Evolutionary conservation across 768 basidiomycete species (phyloP).

Genomic region (Royoungia palumana): DNA sequence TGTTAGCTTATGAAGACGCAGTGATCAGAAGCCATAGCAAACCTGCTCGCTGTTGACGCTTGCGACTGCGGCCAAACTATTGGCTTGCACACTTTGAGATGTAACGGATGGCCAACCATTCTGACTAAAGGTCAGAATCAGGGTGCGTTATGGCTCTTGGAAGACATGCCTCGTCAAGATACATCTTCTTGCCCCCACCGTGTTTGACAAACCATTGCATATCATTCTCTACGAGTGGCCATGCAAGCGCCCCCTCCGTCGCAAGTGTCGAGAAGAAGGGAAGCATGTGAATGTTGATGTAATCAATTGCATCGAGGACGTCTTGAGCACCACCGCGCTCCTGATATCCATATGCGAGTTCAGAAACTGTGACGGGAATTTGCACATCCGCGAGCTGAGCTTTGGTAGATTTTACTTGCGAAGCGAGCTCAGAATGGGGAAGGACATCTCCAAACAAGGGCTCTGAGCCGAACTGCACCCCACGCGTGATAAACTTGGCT

Average conservation of each 20-base stretch:
- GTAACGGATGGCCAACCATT: constrained; percentile 77
- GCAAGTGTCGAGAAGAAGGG: constrained; percentile 52
- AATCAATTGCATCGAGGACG: constrained; percentile 58
- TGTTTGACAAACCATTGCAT: constrained; percentile 66
- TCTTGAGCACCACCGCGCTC: constrained; percentile 48
- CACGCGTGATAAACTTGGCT: constrained; percentile 63
- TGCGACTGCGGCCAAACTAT: constrained; percentile 58
- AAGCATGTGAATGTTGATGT: constrained; percentile 66
- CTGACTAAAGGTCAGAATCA: constrained; percentile 33
- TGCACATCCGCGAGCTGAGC: constrained; percentile 45
- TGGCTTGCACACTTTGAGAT: constrained; percentile 59
- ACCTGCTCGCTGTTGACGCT: constrained; percentile 62
- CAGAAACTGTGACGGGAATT: constrained; percentile 70
- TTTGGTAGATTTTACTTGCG: constrained; percentile 50
- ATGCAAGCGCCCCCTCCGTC: constrained; percentile 49
- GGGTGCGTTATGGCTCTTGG: not conserved
- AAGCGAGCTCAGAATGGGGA: constrained; percentile 44
- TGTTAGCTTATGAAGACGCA: not conserved
- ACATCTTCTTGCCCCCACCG: constrained; percentile 69
- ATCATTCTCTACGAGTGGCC: constrained; percentile 59
- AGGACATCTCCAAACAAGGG: constrained; percentile 62
- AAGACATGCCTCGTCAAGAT: constrained; percentile 57
- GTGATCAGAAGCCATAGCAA: constrained; percentile 12
- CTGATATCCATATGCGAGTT: constrained; percentile 61
- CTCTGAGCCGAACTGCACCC: constrained; percentile 69